phyloP scores from a whole-genome alignment of 371 early-diverging fungal genomes.

The Haplosporangium sp. region DNA sequence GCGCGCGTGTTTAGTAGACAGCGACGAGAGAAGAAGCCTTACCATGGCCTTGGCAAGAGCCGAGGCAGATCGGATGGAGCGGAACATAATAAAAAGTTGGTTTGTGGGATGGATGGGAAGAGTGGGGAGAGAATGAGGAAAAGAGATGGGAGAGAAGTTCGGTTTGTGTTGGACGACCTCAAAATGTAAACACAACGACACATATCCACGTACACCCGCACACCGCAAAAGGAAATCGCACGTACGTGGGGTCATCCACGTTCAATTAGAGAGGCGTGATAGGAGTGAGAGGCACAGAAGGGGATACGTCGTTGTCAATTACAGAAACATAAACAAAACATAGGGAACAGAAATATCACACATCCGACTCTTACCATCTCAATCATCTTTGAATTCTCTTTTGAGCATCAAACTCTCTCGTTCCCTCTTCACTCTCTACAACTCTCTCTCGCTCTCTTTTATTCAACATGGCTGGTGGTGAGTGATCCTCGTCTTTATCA shows the following conservation, averaged over 20 bases:
- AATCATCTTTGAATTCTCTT: slow-evolving; percentile 5
- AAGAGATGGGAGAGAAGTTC: background rate
- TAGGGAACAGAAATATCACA: background rate
- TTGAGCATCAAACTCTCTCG: slow-evolving; percentile 2
- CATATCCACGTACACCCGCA: background rate
- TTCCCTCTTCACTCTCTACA: slow-evolving; percentile 8
- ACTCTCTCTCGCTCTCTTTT: slow-evolving; percentile 12
- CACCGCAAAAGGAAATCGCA: no score
- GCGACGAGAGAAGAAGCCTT: slow-evolving; percentile 17
- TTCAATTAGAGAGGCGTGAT: no score
- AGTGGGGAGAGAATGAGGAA: slow-evolving; percentile 15
- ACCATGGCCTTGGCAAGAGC: slow-evolving; percentile 67
- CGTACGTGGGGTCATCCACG: no score
- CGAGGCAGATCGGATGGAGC: slow-evolving; percentile 64
- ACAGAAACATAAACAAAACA: no score
- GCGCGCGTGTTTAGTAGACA: no score
- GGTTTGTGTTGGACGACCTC: background rate
- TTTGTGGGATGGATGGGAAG: background rate
- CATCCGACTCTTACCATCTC: slow-evolving; percentile 1
- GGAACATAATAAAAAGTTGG: slow-evolving; percentile 60
- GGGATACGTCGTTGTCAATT: no score
- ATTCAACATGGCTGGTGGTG: slow-evolving; percentile 39
- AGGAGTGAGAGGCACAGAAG: no score
- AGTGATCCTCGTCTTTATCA: background rate
- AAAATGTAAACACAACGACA: background rate